Percentiles rank a stretch among this genome's conserved stretches.
These are phyloP conservation scores for Yarrowia sp. DNA, from an alignment of 805 yeast genomes.

Conservation along the genomic window DNA sequence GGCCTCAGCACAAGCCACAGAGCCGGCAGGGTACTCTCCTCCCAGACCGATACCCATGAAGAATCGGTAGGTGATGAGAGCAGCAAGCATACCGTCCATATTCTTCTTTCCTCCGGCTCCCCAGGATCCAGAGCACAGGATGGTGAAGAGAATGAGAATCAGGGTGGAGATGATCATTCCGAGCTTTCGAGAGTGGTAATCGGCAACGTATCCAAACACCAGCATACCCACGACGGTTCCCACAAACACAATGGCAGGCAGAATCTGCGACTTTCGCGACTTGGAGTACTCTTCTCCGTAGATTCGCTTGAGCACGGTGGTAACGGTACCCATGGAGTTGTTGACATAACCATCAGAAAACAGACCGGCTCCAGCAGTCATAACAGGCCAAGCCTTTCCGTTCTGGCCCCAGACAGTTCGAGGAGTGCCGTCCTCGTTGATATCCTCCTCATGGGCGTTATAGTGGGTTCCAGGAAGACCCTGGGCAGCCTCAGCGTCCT, in stretches of 20 bases:
- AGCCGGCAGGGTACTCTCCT: conserved; percentile 91
- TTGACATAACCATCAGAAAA: conserved; percentile 93
- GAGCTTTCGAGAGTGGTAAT: conserved; percentile 71
- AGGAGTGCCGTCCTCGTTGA: conserved; percentile 3
- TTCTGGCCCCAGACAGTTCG: conserved; percentile 22
- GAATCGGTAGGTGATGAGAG: conserved; percentile 79
- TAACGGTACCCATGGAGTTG: conserved; percentile 74
- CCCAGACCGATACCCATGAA: conserved; percentile 91
- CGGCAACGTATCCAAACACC: conserved; percentile 75
- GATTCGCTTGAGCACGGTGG: conserved; percentile 64
- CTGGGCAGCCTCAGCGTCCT: conserved; percentile 7
- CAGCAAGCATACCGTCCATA: conserved; percentile 78
- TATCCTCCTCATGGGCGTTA: not conserved
- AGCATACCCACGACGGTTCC: conserved; percentile 93
- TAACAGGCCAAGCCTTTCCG: conserved; percentile 56
- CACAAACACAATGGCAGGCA: conserved; percentile 83
- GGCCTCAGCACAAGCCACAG: conserved; percentile 94
- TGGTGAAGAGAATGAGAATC: conserved; percentile 72
- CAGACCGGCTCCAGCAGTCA: conserved; percentile 87
- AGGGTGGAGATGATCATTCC: conserved; percentile 81
- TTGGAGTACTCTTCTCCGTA: conserved; percentile 62
- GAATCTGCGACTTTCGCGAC: conserved; percentile 72
- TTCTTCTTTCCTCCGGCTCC: conserved; percentile 57
- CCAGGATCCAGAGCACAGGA: conserved; percentile 84
- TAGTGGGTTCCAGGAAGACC: conserved; percentile 4